These are phyloP conservation scores for Scheffersomyces lignicola DNA, from an alignment of 1,139 yeast species.

Conservation along the genomic window DNA sequence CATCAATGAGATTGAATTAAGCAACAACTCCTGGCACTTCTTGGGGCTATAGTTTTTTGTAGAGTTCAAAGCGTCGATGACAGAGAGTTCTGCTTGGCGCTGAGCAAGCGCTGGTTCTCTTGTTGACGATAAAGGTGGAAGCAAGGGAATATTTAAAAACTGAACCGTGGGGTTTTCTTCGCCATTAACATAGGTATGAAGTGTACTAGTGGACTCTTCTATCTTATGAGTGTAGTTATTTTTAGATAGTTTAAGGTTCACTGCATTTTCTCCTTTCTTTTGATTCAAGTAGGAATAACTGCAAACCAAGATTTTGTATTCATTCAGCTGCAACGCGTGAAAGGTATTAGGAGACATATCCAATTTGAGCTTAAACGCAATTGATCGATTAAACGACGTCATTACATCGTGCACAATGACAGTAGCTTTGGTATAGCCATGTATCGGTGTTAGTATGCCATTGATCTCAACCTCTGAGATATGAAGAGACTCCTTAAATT, in stretches of 20 bases:
- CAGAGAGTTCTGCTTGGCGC: slow-evolving; percentile 32
- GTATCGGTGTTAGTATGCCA: slow-evolving; percentile 18
- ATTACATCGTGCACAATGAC: slow-evolving; percentile 16
- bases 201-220: background rate
- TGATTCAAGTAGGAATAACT: background rate
- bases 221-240: background rate
- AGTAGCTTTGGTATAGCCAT: background rate
- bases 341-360: slow-evolving; percentile 1
- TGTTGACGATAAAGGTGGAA: slow-evolving; percentile 29
- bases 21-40: slow-evolving; percentile 8
- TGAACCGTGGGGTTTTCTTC: background rate
- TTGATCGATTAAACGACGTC: slow-evolving; percentile 17
- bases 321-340: slow-evolving; percentile 4
- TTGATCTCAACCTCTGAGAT: slow-evolving; percentile 22
- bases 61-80: slow-evolving; percentile 20
- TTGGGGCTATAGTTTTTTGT: slow-evolving; percentile 4
- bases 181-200: background rate
- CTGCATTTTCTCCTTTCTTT: background rate
- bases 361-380: slow-evolving; percentile 16
- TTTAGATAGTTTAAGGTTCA: background rate
- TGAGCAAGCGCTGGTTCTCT: slow-evolving; percentile 31
- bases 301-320: slow-evolving; percentile 2
- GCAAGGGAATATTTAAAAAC: slow-evolving; percentile 21
- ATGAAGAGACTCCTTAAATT: slow-evolving; percentile 4
- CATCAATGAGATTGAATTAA: slow-evolving; percentile 12